A percentile compares a stretch with the other conserved stretches of the same genome.
These are phyloP conservation scores for Fraxinus xanthoxyloides DNA, from an alignment of 305 asterid species.

Conservation along the genomic window DNA sequence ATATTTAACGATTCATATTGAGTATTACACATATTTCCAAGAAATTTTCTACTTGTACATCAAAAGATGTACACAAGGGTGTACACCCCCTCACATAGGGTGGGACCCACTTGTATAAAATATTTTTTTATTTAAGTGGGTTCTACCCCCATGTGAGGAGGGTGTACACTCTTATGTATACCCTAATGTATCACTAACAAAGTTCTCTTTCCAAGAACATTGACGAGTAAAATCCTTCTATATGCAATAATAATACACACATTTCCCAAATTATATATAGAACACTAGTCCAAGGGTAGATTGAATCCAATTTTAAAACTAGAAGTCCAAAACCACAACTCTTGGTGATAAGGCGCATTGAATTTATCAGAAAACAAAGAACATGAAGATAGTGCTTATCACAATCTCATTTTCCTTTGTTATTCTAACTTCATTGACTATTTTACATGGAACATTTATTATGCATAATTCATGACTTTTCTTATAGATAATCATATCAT, in stretches of 20 bases:
- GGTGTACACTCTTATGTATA: no score
- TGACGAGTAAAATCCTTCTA: neutral
- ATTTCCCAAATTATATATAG: neutral
- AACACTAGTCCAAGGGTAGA: neutral
- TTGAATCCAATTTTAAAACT: neutral
- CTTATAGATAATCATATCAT: neutral
- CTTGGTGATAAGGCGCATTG: conserved; percentile 9
- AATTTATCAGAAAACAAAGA: neutral
- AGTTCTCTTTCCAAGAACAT: neutral
- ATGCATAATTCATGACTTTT: conserved; percentile 1
- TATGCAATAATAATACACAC: neutral
- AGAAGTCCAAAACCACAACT: neutral
- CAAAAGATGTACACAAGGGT: no score
- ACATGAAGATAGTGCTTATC: conserved; percentile 21
- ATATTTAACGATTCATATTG: neutral
- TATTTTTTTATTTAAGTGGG: no score
- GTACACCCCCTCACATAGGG: no score
- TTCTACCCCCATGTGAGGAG: no score
- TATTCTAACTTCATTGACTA: conserved; percentile 9
- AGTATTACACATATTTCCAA: no score
- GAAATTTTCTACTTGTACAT: neutral
- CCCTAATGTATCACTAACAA: no score
- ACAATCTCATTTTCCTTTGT: neutral
- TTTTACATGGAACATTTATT: neutral
- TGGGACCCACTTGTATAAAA: no score